A percentile compares a stretch with the other conserved stretches of the same genome.
Evolutionary conservation across 352 stramenopile genomes (phyloP).

Genomic region (Aphanomyces cochlioides): DNA sequence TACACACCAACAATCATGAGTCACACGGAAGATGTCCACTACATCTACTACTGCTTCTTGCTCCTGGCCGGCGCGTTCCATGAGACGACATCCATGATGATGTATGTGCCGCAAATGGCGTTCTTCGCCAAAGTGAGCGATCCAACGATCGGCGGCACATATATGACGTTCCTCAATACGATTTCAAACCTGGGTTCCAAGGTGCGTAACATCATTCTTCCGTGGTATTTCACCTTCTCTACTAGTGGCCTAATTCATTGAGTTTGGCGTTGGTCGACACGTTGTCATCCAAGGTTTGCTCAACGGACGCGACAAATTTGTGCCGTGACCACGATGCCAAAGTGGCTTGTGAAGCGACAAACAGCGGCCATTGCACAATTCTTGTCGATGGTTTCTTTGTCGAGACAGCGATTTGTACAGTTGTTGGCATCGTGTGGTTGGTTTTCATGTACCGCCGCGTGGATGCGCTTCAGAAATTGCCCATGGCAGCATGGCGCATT

Average conservation of each 20-base stretch:
- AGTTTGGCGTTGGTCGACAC: constrained; percentile 79
- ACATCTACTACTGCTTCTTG: constrained; percentile 78
- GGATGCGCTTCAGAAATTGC: constrained; percentile 71
- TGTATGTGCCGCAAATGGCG: constrained; percentile 96
- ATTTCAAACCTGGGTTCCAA: constrained; percentile 97
- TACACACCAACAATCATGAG: constrained; percentile 73
- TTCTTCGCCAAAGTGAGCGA: constrained; percentile 98
- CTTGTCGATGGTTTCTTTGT: constrained; percentile 79
- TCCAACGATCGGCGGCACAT: constrained; percentile 96
- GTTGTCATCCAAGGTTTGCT: constrained; percentile 73
- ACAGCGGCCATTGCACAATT: constrained; percentile 70
- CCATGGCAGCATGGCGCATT: constrained; percentile 79
- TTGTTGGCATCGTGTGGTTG: constrained; percentile 66
- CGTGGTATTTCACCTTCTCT: not conserved
- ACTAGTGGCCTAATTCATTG: constrained; percentile 80
- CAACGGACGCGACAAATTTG: constrained; percentile 39
- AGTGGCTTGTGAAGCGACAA: constrained; percentile 45
- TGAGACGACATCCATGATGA: constrained; percentile 87
- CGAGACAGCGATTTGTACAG: constrained; percentile 65
- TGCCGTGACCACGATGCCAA: constrained; percentile 19
- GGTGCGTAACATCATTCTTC: constrained; percentile 33
- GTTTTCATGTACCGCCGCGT: constrained; percentile 65
- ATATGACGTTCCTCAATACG: constrained; percentile 99
- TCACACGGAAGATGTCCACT: constrained; percentile 65
- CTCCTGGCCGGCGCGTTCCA: constrained; percentile 64